Evolutionary conservation across 768 basidiomycete species (phyloP), one percentile per base, ranked within the genome.

Genomic region (Suillus hirtellus): DNA sequence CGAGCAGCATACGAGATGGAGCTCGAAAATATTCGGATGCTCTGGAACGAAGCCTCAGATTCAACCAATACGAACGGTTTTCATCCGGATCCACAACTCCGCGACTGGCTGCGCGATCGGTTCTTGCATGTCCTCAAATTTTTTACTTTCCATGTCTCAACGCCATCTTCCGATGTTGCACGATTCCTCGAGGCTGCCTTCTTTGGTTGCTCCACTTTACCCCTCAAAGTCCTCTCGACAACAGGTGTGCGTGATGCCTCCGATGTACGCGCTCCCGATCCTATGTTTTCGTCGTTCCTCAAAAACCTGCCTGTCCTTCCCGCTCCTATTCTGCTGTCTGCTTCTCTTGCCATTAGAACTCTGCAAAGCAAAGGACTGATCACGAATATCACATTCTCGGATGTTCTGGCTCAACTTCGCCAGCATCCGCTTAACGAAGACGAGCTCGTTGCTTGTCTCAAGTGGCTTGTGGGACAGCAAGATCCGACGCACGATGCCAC

Each of bases 131-230:
- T 89, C 6, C 80, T 97, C 59, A 87, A 86, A 64, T 97, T 97
- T 78, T 98, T 97, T 79, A 90, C 92, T 2, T 98, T 94, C 75
- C 85, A 88, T 66, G 78, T 83, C 2, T 96, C 96, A 0, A 96
- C 96, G 0, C 96, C 96, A 1, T 93, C 92, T 0, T 72, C 86
- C 1, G 85, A 91, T 54, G 92, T 98, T 37, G 88, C 93, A 0
- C 77, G 75, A 11, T 74, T 85, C 17, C 82, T 96, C 63, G 89
- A 94, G 72, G 76, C 80, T 1, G 87, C 89, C 1, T 98, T 98
- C 77, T 97, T 95, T 73, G 74, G 79, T 0, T 92, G 89, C 65
- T 79, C 81, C 11, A 67, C 74, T 1, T 77, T 75, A 15, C 76
- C 80, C 0, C 84, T 96, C 70, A 85, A 88, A 0, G 79, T 99